Base-by-base conservation (phyloP, 2,329 filamentous ascomycete species). In the Diaporthe helianthi region DNA sequence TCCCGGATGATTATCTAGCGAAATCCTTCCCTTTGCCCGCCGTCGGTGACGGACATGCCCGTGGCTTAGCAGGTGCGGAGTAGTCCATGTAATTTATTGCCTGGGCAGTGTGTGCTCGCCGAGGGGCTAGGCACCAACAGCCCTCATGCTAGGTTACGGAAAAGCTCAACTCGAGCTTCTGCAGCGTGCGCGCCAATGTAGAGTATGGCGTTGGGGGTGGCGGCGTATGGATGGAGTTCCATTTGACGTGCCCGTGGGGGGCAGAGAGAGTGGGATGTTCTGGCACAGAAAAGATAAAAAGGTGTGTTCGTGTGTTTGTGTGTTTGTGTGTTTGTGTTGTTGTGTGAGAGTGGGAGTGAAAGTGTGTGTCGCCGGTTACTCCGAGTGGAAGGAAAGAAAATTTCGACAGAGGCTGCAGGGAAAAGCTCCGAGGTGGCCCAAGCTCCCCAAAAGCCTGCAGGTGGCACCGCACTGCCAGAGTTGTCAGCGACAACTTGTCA, bases 81-180 rank as follows among this genome's bases (percentile, higher is more conserved):
- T 19, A 44, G 41, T 44, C 41, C 41, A 44, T 15, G 8, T 7
- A 19, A 44, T 44, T n/a, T n/a, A n/a, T n/a, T n/a, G 41, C 41
- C 41, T 44, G 17, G 41, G 41, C 41, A 44, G 36, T 38, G 52
- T n/a, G 41, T 49, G 58, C 51, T 71, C 64, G 13, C 66, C 69
- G n/a, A 49, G 51, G 52, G 58, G 54, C 41, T 67, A 51, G 41
- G 24, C 29, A 54, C 17, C 41, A 41, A 52, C 64, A 58, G 19
- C 19, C 44, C 49, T 41, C 58, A 49, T 38, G 53, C 65, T 58
- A n/a, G n/a, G n/a, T n/a, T n/a, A 24, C 61, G 64, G 51, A 58
- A 31, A 47, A 67, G 52, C 52, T 58, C 53, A 44, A 26, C 19
- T 53, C 36, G 47, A 44, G 15, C 31, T n/a, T 41, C 44, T 63